Evolutionary conservation across 257 asterid species (phyloP).

Genomic region (Coffea eugenioides): DNA sequence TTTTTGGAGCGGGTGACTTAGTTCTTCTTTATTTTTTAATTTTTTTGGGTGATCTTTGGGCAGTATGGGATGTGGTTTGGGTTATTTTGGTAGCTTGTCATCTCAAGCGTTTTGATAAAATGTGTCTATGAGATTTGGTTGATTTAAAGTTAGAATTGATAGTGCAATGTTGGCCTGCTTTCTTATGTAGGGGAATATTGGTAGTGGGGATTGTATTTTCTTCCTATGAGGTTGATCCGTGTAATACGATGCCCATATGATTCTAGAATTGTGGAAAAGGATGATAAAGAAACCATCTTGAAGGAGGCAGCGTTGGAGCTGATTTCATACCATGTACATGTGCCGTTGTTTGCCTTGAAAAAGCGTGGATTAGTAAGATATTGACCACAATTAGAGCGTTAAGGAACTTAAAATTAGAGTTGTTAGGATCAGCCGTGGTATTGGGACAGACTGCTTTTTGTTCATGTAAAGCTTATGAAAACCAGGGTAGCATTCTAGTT

Average conservation of each 20-base stretch:
- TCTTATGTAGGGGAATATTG: background rate
- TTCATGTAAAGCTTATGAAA: background rate
- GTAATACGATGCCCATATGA: background rate
- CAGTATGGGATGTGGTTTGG: conserved; percentile 3
- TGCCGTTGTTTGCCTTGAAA: background rate
- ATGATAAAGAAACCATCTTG: background rate
- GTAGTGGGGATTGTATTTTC: background rate
- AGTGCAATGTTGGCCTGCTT: background rate
- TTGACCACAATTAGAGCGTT: background rate
- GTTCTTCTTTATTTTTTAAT: background rate
- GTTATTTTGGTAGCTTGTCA: background rate
- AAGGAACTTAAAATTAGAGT: background rate
- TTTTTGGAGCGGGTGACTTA: background rate
- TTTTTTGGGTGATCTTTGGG: background rate
- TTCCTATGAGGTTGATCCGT: background rate
- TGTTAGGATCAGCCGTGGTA: background rate
- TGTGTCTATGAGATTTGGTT: background rate
- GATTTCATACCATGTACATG: background rate
- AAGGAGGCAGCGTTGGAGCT: background rate
- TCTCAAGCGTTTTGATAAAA: background rate
- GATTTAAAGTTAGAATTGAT: background rate
- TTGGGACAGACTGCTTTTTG: background rate
- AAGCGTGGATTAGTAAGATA: background rate
- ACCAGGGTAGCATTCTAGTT: background rate
- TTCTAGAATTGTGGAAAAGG: background rate